Evolutionary conservation across 257 asterid genomes (phyloP), one percentile per base, ranked within the genome.

Genomic region (Primulina eburnea): DNA sequence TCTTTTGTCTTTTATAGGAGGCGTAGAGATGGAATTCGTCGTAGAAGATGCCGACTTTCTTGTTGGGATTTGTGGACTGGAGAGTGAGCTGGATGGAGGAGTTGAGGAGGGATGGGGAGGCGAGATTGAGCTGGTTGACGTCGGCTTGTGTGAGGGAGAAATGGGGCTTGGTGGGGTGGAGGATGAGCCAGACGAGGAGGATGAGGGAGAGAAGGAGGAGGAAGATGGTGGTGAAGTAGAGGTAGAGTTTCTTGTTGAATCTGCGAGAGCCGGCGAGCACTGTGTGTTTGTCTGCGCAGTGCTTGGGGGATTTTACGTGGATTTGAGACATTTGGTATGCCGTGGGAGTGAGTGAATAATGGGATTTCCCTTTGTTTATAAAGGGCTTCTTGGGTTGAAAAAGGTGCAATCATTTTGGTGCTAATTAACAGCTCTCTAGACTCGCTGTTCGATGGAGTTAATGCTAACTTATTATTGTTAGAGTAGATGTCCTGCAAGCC

Each of bases 21-120:
- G 93, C 96, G 64, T 82, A 88, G 0, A 88, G 59, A 0, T 78
- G 77, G 50, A 92, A 64, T 6, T 80, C 85, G 30, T 92, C 98
- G 77, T 88, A 92, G 86, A 82, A 90, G 17, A 92, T 87, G 0
- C 95, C 96, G 4, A 92, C 93, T 67, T 86, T 90, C 74, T 74
- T 82, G 85, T 90, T 92, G 0, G 98, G 97, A 60, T 92, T 92
- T 43, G 37, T 64, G 82, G 96, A 84, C 3, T 75, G 76, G 60
- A 92, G 80, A 0, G 98, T 90, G 58, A 88, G 73, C 35, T 85
- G 93, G 12, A 94, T 84, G 8, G 97, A 89, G 62, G 95, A 85
- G 73, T 89, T 91, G 70, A 91, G 92, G 24, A 86, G 89, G 70
- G 89, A 88, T 0, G 89, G 81, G 0, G 72, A 65, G 0, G 92